A percentile compares a stretch with the other conserved stretches of the same genome.
These are phyloP conservation scores for Aureobasidium sp. DNA, from an alignment of 2,329 filamentous ascomycete genomes.

Conservation along the genomic window DNA sequence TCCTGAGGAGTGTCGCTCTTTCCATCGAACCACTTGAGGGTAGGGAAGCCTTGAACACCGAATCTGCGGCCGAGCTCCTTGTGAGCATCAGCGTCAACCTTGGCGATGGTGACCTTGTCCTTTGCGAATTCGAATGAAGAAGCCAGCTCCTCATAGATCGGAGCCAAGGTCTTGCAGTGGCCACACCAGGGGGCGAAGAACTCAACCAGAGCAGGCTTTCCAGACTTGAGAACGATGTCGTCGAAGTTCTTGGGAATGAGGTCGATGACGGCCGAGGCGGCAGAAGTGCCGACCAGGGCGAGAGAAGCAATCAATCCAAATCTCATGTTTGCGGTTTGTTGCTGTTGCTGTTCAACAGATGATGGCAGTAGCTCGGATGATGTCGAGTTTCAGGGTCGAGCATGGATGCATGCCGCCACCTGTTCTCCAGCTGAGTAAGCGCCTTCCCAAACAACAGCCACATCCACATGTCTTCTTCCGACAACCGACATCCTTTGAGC, in stretches of 20 bases:
- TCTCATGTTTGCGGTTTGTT: slow-evolving; percentile 14
- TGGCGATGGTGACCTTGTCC: slow-evolving; percentile 78
- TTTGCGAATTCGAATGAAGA: slow-evolving; percentile 64
- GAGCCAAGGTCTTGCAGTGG: slow-evolving; percentile 96
- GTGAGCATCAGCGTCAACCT: slow-evolving; percentile 92
- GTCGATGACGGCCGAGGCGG: slow-evolving; percentile 80
- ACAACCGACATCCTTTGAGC: background rate
- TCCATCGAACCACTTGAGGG: slow-evolving; percentile 95
- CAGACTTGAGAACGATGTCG: slow-evolving; percentile 76
- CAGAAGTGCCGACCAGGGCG: slow-evolving; percentile 46
- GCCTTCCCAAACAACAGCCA: background rate
- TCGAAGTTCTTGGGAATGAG: slow-evolving; percentile 90
- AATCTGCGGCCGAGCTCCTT: slow-evolving; percentile 77
- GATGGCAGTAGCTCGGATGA: background rate
- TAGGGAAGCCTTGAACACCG: slow-evolving; percentile 90
- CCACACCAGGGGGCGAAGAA: slow-evolving; percentile 99
- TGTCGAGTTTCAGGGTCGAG: background rate
- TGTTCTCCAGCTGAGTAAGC: slow-evolving; percentile 12
- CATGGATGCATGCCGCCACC: slow-evolving; percentile 8
- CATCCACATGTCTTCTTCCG: background rate
- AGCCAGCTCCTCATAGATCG: slow-evolving; percentile 87
- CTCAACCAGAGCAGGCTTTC: slow-evolving; percentile 92
- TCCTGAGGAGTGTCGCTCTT: slow-evolving; percentile 80
- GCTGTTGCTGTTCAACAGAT: slow-evolving; percentile 3
- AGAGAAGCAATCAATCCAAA: slow-evolving; percentile 38